Evolutionary conservation across 805 yeast species (phyloP), one percentile per base, ranked within the genome.

Genomic region (Zygotorulaspora chibaensis): DNA sequence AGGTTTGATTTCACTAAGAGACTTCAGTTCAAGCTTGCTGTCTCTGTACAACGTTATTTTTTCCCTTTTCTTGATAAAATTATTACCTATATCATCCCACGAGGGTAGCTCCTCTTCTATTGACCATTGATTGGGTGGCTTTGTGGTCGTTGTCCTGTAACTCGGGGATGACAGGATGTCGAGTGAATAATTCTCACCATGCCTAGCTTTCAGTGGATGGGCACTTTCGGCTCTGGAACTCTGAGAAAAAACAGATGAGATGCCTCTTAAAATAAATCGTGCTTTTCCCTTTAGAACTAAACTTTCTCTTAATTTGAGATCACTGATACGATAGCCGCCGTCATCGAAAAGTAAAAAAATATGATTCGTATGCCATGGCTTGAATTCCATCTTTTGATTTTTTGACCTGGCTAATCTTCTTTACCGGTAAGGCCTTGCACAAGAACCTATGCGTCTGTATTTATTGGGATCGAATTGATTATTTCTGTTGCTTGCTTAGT

Each of bases 261-360:
- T 9, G 15, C 20, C 35, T 16, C 40, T 43, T 38, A 54, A 42
- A n/a, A 43, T 20, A n/a, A 34, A 35, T 40, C 40, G 50, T 6
- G 45, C 37, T 36, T 38, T 43, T 28, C 30, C 48, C 16, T 31
- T 38, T 20, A 54, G 29, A 25, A 11, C 33, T 9, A 54, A 15
- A 36, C 35, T 43, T 40, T 54, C 58, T 23, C 33, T 54, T 3
- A 36, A 8, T 5, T 23, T 43, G 35, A 25, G 28, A 20, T n/a
- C 13, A 2, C 37, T 15, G 11, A 6, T 17, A 18, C 16, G 17
- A 46, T 51, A 53, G 51, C 55, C 57, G 57, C 57, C 47, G 15
- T 33, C 43, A 20, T 20, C 25, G 25, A 20, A 7, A 20, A 20
- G 25, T 4, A 5, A 5, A 20, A 20, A 20, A 20, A 5, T 20